Conservation (phyloP, 371 early-diverging fungal genomes). For the Haplosporangium sp. region DNA sequence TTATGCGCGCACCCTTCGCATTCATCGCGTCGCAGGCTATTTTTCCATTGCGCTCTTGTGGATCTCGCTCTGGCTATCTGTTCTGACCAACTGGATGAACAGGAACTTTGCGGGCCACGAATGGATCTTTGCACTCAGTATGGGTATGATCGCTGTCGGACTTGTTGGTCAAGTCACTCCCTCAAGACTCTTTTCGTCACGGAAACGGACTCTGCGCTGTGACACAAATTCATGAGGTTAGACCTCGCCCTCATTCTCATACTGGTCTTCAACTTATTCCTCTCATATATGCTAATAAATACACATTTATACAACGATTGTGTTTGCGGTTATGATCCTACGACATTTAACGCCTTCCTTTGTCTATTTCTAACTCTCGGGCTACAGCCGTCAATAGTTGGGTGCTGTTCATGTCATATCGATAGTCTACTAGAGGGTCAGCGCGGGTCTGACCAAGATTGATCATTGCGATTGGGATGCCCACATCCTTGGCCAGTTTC, state of each 20-base stretch:
- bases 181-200: conserved; percentile 15
- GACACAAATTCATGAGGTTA: too few relatives aligned
- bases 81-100: conserved; percentile 48
- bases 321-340: conserved; percentile 27
- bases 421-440: conserved; percentile 69
- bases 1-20: conserved; percentile 24
- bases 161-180: conserved; percentile 39
- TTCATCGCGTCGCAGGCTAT: conserved; percentile 46
- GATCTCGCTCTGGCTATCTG: conserved; percentile 37
- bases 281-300: neutral
- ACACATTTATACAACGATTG: neutral
- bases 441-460: conserved; percentile 85
- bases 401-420: conserved; percentile 59
- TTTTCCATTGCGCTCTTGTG: conserved; percentile 39
- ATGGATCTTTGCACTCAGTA: conserved; percentile 38
- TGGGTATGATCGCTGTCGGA: conserved; percentile 45
- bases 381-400: conserved; percentile 33
- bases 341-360: conserved; percentile 30
- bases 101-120: conserved; percentile 38
- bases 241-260: too few relatives aligned
- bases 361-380: conserved; percentile 23
- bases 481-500: conserved; percentile 65
- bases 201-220: too few relatives aligned
- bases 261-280: too few relatives aligned
- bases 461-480: conserved; percentile 74